A percentile compares a stretch with the other conserved stretches of the same genome.
These are phyloP conservation scores for Herpotrichia juniperi DNA, from an alignment of 2,329 filamentous ascomycete genomes.

Conservation along the genomic window DNA sequence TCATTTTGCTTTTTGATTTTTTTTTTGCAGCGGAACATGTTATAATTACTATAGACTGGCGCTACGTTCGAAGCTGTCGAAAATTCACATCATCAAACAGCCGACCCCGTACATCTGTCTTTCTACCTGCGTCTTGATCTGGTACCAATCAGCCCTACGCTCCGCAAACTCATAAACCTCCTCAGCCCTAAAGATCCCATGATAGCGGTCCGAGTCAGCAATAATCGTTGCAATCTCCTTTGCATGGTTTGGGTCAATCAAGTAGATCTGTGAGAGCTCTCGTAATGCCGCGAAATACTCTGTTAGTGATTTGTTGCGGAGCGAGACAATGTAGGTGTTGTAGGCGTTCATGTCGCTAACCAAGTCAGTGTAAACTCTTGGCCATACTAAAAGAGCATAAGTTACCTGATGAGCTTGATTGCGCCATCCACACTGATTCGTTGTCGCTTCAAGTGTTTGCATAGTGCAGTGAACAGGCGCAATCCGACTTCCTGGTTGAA, in stretches of 20 bases:
- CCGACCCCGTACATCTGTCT: conserved; percentile 97
- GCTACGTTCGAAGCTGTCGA: too few species aligned
- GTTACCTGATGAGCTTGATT: conserved; percentile 80
- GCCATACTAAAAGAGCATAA: not conserved
- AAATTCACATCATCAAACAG: conserved; percentile 76
- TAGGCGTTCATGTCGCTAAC: conserved; percentile 91
- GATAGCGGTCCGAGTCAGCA: conserved; percentile 86
- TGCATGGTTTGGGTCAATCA: conserved; percentile 84
- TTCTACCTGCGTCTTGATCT: conserved; percentile 86
- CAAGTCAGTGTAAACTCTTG: conserved; percentile 11
- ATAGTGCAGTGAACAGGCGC: conserved; percentile 86
- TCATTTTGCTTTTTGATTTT: not conserved
- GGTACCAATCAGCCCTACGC: conserved; percentile 91
- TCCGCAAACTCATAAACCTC: conserved; percentile 98
- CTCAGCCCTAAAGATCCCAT: conserved; percentile 90
- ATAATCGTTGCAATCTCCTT: conserved; percentile 96
- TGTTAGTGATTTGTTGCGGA: conserved; percentile 82
- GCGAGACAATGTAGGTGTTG: conserved; percentile 79
- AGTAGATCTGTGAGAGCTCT: conserved; percentile 92
- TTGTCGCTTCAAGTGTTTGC: conserved; percentile 97
- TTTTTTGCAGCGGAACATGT: not conserved
- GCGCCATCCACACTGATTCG: conserved; percentile 88
- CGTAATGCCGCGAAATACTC: conserved; percentile 91
- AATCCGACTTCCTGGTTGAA: conserved; percentile 98
- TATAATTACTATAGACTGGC: not conserved